These are phyloP conservation scores for Aspergillus sp. DNA, from an alignment of 2,329 filamentous ascomycete genomes.

Conservation along the genomic window DNA sequence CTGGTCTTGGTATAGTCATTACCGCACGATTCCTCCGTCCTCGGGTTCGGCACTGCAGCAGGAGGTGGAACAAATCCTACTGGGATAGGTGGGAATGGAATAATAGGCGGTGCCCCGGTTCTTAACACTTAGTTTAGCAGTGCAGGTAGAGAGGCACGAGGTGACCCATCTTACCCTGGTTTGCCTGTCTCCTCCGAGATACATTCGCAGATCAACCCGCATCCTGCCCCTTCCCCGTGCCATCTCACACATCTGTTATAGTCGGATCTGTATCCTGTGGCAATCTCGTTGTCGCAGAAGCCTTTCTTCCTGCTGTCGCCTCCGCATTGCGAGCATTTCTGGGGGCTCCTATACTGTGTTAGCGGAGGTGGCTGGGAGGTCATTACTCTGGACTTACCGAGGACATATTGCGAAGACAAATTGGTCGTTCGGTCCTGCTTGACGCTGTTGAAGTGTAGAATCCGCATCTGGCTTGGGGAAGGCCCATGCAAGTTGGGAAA, in stretches of 20 bases:
- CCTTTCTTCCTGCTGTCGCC: background rate
- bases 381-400: background rate
- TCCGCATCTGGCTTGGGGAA: background rate
- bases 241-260: background rate
- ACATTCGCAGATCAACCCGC: background rate
- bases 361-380: background rate
- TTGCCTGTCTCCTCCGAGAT: background rate
- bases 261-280: background rate
- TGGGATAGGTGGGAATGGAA: background rate
- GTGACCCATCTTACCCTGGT: background rate
- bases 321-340: background rate
- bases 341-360: background rate
- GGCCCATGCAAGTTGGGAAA: background rate
- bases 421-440: background rate
- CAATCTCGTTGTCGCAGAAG: background rate
- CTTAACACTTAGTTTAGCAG: background rate
- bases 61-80: background rate
- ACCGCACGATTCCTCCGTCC: background rate
- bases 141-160: background rate
- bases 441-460: background rate
- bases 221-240: background rate
- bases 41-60: background rate
- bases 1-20: background rate
- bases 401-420: background rate
- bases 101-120: background rate